Evolutionary conservation across 2,329 filamentous ascomycete species (phyloP), one percentile per base, ranked within the genome.

Genomic region (Huntiella moniliformis): DNA sequence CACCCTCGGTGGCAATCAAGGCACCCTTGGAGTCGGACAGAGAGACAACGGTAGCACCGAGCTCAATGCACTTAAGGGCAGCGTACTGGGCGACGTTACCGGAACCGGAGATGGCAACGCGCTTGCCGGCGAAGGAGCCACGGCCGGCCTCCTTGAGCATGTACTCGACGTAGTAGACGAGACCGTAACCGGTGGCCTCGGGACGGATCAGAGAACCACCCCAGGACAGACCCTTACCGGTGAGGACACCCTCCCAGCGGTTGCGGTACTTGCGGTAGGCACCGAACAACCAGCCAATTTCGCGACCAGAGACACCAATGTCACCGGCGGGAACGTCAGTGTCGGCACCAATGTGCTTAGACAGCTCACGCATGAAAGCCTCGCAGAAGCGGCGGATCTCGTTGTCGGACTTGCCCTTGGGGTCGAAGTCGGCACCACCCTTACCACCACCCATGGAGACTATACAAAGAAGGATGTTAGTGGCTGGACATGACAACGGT

Each of bases 41-140:
- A 37, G 88, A 95, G 58, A 95, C 71, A 56, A 98, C 84, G 48
- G 74, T 88, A 52, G 80, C 91, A 57, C 91, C 91, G 55, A 96
- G 84, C 73, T 96, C 87, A 57, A 96, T 91, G 60, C 79, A 78
- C 70, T 96, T 96, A 56, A 96, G 80, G 1, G 88, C 91, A 31
- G 88, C 88, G 68, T 91, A 96, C 70, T 96, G 91, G 31, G 91
- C 91, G 46, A 96, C 91, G 68, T 98, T 98, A 54, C 91, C 91
- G 50, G 88, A 95, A 52, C 91, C 91, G 38, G 91, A 95, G 63
- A 98, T 81, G 63, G 88, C 84, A 48, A 96, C 91, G 50, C 79
- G 80, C 76, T 96, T 96, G 66, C 86, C 88, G 52, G 74, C 65
- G 69, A 93, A 93, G 54, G 73, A 74, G 60, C 92, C 86, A 61